These are phyloP conservation scores for Hypoxylon sp. DNA, from an alignment of 2,329 filamentous ascomycete genomes.

Conservation along the genomic window DNA sequence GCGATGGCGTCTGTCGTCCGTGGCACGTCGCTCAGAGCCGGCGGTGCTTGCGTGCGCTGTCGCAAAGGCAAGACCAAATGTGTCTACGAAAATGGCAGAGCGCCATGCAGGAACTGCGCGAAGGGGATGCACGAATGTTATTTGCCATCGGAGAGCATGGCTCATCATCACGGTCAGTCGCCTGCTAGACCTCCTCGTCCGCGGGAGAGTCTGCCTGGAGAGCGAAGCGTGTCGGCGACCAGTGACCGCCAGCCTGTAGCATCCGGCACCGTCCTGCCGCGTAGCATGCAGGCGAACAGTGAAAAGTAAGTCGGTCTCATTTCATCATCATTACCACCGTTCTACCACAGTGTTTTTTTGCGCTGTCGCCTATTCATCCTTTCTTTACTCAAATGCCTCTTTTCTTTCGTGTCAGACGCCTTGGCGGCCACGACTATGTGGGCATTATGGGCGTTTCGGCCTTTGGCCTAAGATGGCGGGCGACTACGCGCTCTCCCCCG, in stretches of 20 bases:
- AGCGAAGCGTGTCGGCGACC: conserved; percentile 56
- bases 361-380: conserved; percentile 13
- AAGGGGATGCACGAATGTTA: conserved; percentile 72
- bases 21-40: conserved; percentile 67
- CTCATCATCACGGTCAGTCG: conserved; percentile 67
- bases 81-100: conserved; percentile 68
- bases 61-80: conserved; percentile 72
- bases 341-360: conserved; percentile 1
- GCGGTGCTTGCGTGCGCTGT: conserved; percentile 69
- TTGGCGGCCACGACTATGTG: conserved; percentile 8
- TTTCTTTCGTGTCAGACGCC: conserved; percentile 6
- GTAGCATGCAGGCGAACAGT: conserved; percentile 56
- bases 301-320: conserved; percentile 62
- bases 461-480: conserved; percentile 26
- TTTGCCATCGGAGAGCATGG: conserved; percentile 67
- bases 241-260: conserved; percentile 57
- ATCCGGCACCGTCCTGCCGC: conserved; percentile 53
- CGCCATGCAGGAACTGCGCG: conserved; percentile 70
- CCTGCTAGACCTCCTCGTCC: conserved; percentile 62
- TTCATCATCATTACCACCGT: conserved; percentile 5
- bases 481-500: conserved; percentile 26
- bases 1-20: conserved; percentile 57
- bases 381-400: conserved; percentile 6
- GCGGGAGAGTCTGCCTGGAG: conserved; percentile 63
- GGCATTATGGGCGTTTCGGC: conserved; percentile 29